Evolutionary conservation across 305 asterid genomes (phyloP).

Genomic region (Solanum chacoense): DNA sequence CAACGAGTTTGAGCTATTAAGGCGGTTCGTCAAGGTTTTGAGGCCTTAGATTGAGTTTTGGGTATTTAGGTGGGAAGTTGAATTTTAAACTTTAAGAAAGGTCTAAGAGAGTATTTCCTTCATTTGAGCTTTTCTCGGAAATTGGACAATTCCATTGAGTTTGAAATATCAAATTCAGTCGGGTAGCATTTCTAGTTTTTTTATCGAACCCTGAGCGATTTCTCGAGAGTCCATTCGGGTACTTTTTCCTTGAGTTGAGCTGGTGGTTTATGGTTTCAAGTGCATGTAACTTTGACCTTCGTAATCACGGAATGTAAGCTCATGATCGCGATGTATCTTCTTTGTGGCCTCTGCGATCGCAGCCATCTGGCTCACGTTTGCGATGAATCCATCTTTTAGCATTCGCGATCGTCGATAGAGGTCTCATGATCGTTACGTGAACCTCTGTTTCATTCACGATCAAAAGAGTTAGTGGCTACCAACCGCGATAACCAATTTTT

Average conservation of each 20-base stretch:
- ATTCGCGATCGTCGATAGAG: background rate
- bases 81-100: background rate
- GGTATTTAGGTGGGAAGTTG: background rate
- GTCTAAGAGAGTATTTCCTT: background rate
- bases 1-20: background rate
- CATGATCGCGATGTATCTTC: background rate
- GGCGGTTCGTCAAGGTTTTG: background rate
- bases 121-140: background rate
- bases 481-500: background rate
- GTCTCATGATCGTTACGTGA: background rate
- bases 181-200: background rate
- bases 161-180: background rate
- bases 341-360: background rate
- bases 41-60: background rate
- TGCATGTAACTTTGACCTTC: background rate
- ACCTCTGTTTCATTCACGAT: background rate
- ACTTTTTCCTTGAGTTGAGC: background rate
- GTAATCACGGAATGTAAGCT: background rate
- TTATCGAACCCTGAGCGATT: rapidly evolving
- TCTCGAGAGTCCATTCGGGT: background rate
- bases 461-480: background rate
- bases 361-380: background rate
- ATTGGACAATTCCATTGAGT: background rate
- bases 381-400: background rate
- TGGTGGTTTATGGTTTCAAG: background rate